Evolutionary conservation across 805 yeast species (phyloP).

Genomic region (Zygoascus bituminiphila): DNA sequence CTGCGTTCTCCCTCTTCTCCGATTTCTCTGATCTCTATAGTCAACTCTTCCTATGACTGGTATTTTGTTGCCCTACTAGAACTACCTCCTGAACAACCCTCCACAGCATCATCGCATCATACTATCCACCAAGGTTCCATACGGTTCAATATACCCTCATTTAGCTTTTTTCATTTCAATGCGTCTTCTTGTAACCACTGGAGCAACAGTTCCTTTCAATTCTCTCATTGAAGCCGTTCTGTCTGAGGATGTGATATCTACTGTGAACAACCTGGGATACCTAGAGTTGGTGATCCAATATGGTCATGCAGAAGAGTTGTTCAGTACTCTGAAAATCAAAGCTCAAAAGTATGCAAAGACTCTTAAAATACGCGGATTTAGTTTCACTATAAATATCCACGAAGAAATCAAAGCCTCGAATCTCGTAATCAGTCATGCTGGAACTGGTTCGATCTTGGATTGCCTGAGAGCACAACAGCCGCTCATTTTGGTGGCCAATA

Average conservation of each 20-base stretch:
- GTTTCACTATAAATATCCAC: slow-evolving; percentile 36
- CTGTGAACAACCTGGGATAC: slow-evolving; percentile 34
- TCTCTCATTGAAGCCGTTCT: slow-evolving; percentile 43
- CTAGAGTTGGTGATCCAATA: slow-evolving; percentile 47
- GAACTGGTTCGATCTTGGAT: slow-evolving; percentile 87
- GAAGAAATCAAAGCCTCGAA: slow-evolving; percentile 39
- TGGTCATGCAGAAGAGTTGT: slow-evolving; percentile 37
- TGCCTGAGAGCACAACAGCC: slow-evolving; percentile 49
- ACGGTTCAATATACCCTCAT: too few species aligned
- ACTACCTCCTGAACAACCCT: too few species aligned
- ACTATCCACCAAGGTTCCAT: background rate
- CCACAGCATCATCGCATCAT: background rate
- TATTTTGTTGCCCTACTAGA: too few species aligned
- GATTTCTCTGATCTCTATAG: too few species aligned
- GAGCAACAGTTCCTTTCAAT: slow-evolving; percentile 83
- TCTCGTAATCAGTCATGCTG: slow-evolving; percentile 79
- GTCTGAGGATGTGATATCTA: slow-evolving; percentile 28
- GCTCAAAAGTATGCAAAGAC: slow-evolving; percentile 1
- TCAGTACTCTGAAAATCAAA: slow-evolving; percentile 15
- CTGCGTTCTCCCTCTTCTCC: too few species aligned
- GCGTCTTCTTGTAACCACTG: slow-evolving; percentile 59
- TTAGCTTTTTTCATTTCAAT: too few species aligned
- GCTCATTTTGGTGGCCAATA: slow-evolving; percentile 65
- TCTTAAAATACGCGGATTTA: slow-evolving; percentile 36
- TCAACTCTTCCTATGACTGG: too few species aligned